phyloP scores from a whole-genome alignment of 2,329 filamentous ascomycete species.

The Allantophomopsis cytisporea region DNA sequence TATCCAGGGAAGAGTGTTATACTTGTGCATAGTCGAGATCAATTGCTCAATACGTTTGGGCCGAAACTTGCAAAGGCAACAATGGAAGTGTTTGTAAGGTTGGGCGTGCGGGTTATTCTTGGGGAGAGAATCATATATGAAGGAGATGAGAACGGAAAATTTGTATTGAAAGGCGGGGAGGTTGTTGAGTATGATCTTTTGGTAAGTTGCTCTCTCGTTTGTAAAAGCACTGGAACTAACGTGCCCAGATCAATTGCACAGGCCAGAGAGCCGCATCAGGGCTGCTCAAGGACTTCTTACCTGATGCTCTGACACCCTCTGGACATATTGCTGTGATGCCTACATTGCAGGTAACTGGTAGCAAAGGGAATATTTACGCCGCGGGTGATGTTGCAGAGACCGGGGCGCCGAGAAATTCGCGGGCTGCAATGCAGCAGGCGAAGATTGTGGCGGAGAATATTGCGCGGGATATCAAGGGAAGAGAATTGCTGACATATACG shows the following conservation, averaged over 20 bases:
- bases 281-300: background rate
- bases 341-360: background rate
- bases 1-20: slow-evolving; percentile 42
- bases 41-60: slow-evolving; percentile 37
- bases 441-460: slow-evolving; percentile 40
- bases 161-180: slow-evolving; percentile 30
- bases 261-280: background rate
- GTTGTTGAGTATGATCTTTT: slow-evolving; percentile 22
- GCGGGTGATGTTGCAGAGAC: slow-evolving; percentile 50
- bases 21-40: slow-evolving; percentile 40
- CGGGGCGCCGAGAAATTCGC: slow-evolving; percentile 36
- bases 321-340: background rate
- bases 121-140: slow-evolving; percentile 23
- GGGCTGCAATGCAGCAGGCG: slow-evolving; percentile 39
- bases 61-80: slow-evolving; percentile 18
- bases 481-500: background rate
- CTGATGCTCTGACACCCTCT: background rate
- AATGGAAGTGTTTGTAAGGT: slow-evolving; percentile 16
- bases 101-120: slow-evolving; percentile 22
- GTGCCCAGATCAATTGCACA: background rate
- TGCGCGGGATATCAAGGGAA: slow-evolving; percentile 18
- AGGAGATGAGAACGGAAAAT: slow-evolving; percentile 20
- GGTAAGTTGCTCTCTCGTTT: background rate
- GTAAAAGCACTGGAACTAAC: background rate
- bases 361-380: slow-evolving; percentile 37